Base-by-base conservation (phyloP, 441 rosid genomes). In the Pelargonium citronellum region DNA sequence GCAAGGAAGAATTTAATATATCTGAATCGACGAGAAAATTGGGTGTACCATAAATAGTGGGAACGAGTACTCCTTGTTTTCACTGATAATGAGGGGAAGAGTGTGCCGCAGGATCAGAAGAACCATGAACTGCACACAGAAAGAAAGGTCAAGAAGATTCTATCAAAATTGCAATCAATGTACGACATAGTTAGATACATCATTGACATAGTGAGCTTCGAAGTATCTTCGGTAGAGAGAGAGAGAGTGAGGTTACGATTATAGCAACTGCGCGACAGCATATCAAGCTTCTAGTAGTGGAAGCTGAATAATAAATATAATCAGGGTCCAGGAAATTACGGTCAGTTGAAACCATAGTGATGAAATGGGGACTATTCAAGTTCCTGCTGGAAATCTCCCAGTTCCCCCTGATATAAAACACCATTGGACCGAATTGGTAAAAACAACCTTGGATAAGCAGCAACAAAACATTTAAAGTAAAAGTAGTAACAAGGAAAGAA, bases 81-180 rank as follows among this genome's bases (percentile, higher is more conserved):
- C 83, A 13, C 70, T 71, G 55, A 87, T 86, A 46, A 93, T 43
- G 77, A 84, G 66, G 0, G 97, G 97, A 13, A 93, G 95, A 7
- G 95, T 73, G 67, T 91, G 95, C 69, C 98, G 75, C 47, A 89
- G 75, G 77, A 91, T 75, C 78, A 93, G 79, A 73, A 93, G 96
- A 79, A 88, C 74, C 91, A 86, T 84, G 71, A 93, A 87, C 98
- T 93, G 91, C 88, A 80, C 49, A 72, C 15, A 20, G 34, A 51
- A 73, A 68, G 72, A 37, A 74, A 2, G 15, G 37, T 30, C 37
- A 30, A 30, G 37, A 30, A 3, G 37, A 30, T 30, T 30, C 37
- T 30, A 30, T 3, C 37, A 30, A 30, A 30, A 3, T 4, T 30
- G 37, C 37, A 30, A 30, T 30, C 37, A 30, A 30, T 30, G 37